These are phyloP conservation scores for Neocatenulostroma microsporum DNA, from an alignment of 2,329 filamentous ascomycete genomes.

Conservation along the genomic window DNA sequence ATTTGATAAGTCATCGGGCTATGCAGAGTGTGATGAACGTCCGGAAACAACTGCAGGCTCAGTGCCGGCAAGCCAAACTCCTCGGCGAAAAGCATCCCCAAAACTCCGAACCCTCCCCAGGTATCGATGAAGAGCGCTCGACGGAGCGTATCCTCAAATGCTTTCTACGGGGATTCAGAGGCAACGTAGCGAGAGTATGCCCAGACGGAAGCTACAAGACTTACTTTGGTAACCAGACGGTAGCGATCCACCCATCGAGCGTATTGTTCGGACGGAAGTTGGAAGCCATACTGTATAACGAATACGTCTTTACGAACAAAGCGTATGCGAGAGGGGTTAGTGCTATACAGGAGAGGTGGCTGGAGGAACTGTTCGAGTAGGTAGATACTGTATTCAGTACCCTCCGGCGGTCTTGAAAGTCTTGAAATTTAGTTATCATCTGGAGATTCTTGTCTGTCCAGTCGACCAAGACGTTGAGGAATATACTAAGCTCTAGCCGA, in stretches of 20 bases:
- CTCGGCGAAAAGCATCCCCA: no score
- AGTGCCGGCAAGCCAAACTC: conserved; percentile 42
- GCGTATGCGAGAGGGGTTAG: conserved; percentile 57
- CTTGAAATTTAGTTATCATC: no score
- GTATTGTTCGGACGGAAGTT: conserved; percentile 53
- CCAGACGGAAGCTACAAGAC: conserved; percentile 57
- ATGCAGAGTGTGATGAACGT: conserved; percentile 61
- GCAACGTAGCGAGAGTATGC: conserved; percentile 53
- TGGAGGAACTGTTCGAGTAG: conserved; percentile 33
- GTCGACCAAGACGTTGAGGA: no score
- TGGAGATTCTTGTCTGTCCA: no score
- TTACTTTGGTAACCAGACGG: conserved; percentile 52
- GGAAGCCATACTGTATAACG: conserved; percentile 57
- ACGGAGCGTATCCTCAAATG: conserved; percentile 48
- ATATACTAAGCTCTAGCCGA: no score
- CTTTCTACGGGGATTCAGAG: conserved; percentile 51
- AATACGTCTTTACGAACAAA: conserved; percentile 58
- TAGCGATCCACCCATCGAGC: conserved; percentile 56
- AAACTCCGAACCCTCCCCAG: no score
- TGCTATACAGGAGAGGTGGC: conserved; percentile 55
- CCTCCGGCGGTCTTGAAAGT: no score
- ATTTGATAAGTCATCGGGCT: conserved; percentile 54
- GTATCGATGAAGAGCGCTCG: conserved; percentile 37
- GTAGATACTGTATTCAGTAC: no score
- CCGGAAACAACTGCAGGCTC: conserved; percentile 52